Evolutionary conservation across 2,329 filamentous ascomycete genomes (phyloP), one percentile per base, ranked within the genome.

Genomic region (Dichotomopilus funicola): DNA sequence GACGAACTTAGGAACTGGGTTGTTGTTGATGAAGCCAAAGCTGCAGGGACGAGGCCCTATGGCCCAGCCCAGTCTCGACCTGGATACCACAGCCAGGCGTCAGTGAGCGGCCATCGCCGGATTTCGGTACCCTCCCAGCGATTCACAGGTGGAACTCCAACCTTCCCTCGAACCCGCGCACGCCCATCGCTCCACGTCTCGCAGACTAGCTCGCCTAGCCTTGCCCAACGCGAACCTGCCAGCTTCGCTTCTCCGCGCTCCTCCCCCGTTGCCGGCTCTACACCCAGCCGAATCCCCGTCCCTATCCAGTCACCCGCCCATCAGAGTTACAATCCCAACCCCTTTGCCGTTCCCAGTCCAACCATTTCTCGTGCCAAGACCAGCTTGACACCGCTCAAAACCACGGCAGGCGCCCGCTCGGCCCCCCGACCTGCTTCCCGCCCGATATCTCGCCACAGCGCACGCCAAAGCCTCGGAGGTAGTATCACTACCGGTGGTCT

Each of bases 1-100:
- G 78, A 82, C 59, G 81, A 86, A 44, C 72, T 88, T 5, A 79
- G 77, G 54, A 88, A 84, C 70, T 91, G 87, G 87, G 85, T 91
- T 34, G 76, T 91, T 60, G 82, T 91, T 33, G 73, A 73, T 54
- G 77, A 77, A 45, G 67, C 60, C 49, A 59, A 56, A 38, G 55
- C 59, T n/a, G 51, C 59, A 4, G 37, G 58, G 7, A 44, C 60
- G 34, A 57, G 53, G 34, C 50, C 56, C 7, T 60, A 54, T 54
- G 47, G 60, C 12, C 43, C 55, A 55, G 43, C 47, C 41, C 51
- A 41, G 19, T 56, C 36, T 33, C 59, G 53, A 6, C 44, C 36
- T 10, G 57, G 59, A 10, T 64, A 63, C 50, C 60, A 51, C 43
- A 51, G 34, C 31, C 63, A 59, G 49, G 63, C 51, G 11, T 40